A percentile compares a stretch with the other conserved stretches of the same genome.
These are phyloP conservation scores for Rhizopus sp. DNA, from an alignment of 371 early-diverging fungal species.

Conservation along the genomic window DNA sequence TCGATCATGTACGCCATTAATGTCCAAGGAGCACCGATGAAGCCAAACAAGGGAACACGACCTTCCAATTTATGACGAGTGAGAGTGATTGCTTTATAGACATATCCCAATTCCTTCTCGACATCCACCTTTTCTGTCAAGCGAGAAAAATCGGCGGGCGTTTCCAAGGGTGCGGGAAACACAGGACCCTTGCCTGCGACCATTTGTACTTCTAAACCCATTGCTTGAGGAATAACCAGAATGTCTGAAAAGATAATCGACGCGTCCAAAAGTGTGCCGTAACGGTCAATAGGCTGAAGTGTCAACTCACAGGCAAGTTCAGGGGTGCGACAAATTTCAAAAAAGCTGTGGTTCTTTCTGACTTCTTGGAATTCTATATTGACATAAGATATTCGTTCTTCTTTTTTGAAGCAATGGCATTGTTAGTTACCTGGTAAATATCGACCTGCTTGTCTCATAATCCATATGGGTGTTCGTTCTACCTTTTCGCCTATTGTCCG, in stretches of 20 bases:
- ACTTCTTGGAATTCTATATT: constrained; percentile 85
- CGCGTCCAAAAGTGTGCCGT: constrained; percentile 88
- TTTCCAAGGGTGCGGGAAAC: constrained; percentile 77
- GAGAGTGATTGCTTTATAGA: constrained; percentile 94
- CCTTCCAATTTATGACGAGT: constrained; percentile 86
- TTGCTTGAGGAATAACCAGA: constrained; percentile 95
- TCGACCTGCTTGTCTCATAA: constrained; percentile 98
- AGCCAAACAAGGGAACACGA: constrained; percentile 93
- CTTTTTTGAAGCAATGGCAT: background rate
- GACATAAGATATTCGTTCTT: background rate
- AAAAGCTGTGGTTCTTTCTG: constrained; percentile 88
- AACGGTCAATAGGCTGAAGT: constrained; percentile 95
- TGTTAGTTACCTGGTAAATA: constrained; percentile 85
- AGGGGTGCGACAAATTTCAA: constrained; percentile 92
- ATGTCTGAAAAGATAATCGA: constrained; percentile 98
- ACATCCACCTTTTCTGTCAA: constrained; percentile 71
- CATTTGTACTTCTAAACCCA: constrained; percentile 95
- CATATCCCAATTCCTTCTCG: constrained; percentile 80
- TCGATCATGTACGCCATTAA: constrained; percentile 98
- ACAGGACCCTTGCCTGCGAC: constrained; percentile 91
- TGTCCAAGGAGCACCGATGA: constrained; percentile 98
- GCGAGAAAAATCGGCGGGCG: constrained; percentile 74
- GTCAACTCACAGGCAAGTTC: constrained; percentile 94
- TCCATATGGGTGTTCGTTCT: constrained; percentile 95
- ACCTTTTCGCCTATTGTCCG: constrained; percentile 65